These are phyloP conservation scores for Macrocybe gigantea DNA, from an alignment of 768 basidiomycete genomes.

Conservation along the genomic window DNA sequence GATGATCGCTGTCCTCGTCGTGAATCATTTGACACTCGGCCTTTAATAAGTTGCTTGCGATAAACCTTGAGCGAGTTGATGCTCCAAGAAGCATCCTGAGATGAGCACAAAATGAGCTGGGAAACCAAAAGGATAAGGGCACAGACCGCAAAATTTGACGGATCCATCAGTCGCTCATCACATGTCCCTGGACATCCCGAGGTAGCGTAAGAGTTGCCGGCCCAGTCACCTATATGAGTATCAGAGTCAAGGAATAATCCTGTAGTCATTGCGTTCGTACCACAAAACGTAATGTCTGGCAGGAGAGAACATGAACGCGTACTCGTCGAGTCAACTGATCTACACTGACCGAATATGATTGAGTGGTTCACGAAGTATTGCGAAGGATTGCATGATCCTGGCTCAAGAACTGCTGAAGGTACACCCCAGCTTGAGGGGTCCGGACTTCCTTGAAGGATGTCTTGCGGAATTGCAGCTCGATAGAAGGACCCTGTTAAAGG, in stretches of 20 bases:
- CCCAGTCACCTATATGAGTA: slow-evolving; percentile 62
- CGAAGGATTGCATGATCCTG: slow-evolving; percentile 49
- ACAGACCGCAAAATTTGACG: slow-evolving; percentile 65
- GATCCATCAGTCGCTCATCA: slow-evolving; percentile 53
- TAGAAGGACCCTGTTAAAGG: slow-evolving; percentile 67
- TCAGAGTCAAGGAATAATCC: background rate
- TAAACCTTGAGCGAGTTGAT: slow-evolving; percentile 79
- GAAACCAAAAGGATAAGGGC: slow-evolving; percentile 1
- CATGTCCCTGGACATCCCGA: slow-evolving; percentile 75
- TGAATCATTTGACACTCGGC: slow-evolving; percentile 19
- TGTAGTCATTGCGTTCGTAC: slow-evolving; percentile 28
- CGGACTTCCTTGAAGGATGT: slow-evolving; percentile 57
- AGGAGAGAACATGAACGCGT: background rate
- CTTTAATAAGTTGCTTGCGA: slow-evolving; percentile 44
- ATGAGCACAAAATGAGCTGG: background rate
- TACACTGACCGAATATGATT: slow-evolving; percentile 63
- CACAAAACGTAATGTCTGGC: slow-evolving; percentile 79
- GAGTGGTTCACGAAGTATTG: slow-evolving; percentile 64
- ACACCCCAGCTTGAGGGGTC: slow-evolving; percentile 63
- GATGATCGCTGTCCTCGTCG: background rate
- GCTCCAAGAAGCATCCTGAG: slow-evolving; percentile 74
- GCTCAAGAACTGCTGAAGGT: slow-evolving; percentile 56
- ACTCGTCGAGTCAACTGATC: slow-evolving; percentile 16
- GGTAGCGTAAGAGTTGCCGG: slow-evolving; percentile 73
- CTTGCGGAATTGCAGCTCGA: slow-evolving; percentile 66